A percentile compares a stretch with the other conserved stretches of the same genome.
These are phyloP conservation scores for Gastrolobium villosum DNA, from an alignment of 306 rosid genomes.

Conservation along the genomic window DNA sequence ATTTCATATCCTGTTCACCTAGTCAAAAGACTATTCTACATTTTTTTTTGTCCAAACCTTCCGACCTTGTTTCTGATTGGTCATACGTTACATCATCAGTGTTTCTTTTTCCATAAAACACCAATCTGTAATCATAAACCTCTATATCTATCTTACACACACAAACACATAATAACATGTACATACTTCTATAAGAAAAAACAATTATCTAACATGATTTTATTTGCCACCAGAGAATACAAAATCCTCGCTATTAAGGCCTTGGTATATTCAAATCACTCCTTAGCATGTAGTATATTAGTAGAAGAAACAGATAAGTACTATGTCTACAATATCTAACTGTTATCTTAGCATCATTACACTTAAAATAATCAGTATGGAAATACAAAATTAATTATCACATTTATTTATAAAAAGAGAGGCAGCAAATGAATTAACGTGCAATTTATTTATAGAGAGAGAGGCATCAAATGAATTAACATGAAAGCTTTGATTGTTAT, in stretches of 20 bases:
- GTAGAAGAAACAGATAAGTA: constrained; percentile 13
- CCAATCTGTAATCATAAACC: background rate
- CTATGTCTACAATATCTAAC: background rate
- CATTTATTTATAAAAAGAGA: background rate
- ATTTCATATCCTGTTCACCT: background rate
- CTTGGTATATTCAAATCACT: background rate
- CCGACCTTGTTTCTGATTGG: background rate
- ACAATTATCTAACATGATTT: background rate
- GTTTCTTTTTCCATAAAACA: background rate
- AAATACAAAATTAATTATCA: background rate
- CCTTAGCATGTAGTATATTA: background rate
- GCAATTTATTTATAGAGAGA: background rate
- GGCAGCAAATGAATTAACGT: background rate
- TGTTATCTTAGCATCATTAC: constrained; percentile 22
- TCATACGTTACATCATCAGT: background rate
- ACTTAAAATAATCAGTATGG: background rate
- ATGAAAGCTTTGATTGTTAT: constrained; percentile 33
- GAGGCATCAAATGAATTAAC: constrained; percentile 3
- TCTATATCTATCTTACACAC: background rate
- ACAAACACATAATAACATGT: background rate
- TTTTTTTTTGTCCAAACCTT: background rate
- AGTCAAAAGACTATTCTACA: background rate
- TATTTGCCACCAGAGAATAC: background rate
- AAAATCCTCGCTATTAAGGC: background rate
- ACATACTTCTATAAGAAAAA: constrained; percentile 12